Conservation (phyloP, 768 basidiomycete genomes). For the Mycena albidolilacea region DNA sequence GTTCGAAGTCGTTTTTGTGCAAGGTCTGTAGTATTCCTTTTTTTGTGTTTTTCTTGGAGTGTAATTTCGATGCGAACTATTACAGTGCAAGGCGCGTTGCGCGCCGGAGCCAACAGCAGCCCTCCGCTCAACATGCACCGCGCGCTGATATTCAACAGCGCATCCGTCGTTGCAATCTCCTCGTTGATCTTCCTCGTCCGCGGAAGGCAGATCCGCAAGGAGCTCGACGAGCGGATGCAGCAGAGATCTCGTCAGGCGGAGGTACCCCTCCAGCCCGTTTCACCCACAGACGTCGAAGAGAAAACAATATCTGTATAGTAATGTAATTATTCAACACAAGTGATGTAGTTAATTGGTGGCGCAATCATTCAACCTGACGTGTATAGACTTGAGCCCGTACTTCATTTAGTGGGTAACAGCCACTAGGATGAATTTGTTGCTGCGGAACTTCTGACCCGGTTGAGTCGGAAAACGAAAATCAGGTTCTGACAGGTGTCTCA, state of each 20-base stretch:
- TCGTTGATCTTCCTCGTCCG: slow-evolving; percentile 63
- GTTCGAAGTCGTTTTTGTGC: slow-evolving; percentile 21
- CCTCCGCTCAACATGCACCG: slow-evolving; percentile 83
- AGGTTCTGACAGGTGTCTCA: no score
- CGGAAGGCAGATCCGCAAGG: slow-evolving; percentile 75
- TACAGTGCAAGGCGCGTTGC: slow-evolving; percentile 76
- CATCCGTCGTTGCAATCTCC: slow-evolving; percentile 58
- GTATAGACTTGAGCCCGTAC: no score
- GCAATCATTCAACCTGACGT: no score
- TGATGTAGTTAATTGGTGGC: not conserved
- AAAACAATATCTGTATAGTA: not conserved
- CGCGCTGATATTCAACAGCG: slow-evolving; percentile 77
- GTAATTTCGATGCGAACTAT: not conserved
- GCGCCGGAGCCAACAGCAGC: slow-evolving; percentile 67
- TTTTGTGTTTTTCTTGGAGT: not conserved
- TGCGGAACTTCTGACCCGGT: no score
- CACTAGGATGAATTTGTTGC: no score
- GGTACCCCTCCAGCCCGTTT: not conserved
- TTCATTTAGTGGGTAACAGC: no score
- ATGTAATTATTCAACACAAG: not conserved
- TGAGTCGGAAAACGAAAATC: no score
- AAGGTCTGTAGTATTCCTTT: not conserved
- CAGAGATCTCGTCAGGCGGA: slow-evolving; percentile 1
- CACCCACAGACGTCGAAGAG: no score
- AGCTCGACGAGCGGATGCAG: slow-evolving; percentile 70